Evolutionary conservation across 75 land plant genomes (phyloP).

Genomic region (Picea glauca): DNA sequence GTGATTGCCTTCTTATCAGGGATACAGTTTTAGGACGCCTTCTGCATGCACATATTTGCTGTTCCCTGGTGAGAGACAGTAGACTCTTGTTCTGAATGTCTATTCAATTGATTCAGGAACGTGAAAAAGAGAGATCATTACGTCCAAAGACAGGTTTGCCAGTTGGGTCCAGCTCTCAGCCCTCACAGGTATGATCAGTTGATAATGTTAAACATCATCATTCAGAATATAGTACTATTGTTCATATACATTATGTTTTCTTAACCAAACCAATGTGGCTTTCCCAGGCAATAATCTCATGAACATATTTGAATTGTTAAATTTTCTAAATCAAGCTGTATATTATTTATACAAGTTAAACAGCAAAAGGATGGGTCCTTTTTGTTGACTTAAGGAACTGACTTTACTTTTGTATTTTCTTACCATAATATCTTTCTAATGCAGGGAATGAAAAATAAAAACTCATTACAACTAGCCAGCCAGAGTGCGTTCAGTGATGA

Average conservation of each 20-base stretch:
- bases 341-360: constrained; percentile 12
- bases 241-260: not conserved
- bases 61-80: not conserved
- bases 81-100: not conserved
- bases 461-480: constrained; percentile 16
- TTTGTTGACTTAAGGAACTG: not conserved
- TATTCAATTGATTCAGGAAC: constrained; percentile 44
- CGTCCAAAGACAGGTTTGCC: constrained; percentile 29
- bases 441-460: constrained; percentile 36
- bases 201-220: not conserved
- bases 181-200: constrained; percentile 33
- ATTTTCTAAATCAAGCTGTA: not conserved
- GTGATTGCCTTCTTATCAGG: not conserved
- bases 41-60: not conserved
- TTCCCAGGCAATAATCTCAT: not conserved
- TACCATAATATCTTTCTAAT: not conserved
- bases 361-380: not conserved
- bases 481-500: constrained; percentile 70
- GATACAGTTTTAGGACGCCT: not conserved
- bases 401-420: not conserved
- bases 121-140: constrained; percentile 49
- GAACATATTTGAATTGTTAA: not conserved
- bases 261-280: not conserved
- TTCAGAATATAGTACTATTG: not conserved
- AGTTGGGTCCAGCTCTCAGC: constrained; percentile 21